phyloP scores from a whole-genome alignment of 257 asterid species.

The Solanum tarijense region DNA sequence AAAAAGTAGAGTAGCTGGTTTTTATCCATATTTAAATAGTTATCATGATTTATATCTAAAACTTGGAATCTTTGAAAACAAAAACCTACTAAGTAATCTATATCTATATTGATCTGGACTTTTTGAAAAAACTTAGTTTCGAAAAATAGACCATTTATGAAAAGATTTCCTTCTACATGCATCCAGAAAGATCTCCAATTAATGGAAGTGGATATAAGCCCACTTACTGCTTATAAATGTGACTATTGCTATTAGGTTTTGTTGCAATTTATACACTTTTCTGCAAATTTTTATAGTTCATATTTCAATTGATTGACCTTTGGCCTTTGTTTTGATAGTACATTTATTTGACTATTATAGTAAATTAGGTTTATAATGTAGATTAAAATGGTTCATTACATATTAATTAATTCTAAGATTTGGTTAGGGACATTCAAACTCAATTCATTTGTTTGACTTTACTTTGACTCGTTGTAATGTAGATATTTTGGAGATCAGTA shows the following conservation, averaged over 20 bases:
- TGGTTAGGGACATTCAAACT: neutral
- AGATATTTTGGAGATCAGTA: neutral
- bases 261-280: neutral
- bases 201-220: conserved; percentile 18
- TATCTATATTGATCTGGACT: neutral
- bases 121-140: neutral
- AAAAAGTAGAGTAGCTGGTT: neutral
- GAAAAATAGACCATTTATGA: neutral
- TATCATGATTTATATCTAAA: neutral
- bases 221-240: neutral
- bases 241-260: conserved; percentile 9
- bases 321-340: neutral
- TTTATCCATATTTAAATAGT: neutral
- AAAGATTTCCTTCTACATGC: neutral
- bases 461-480: neutral
- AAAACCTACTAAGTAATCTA: neutral
- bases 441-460: neutral
- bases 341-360: neutral
- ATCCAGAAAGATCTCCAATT: conserved; percentile 10
- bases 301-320: neutral
- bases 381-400: neutral
- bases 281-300: neutral
- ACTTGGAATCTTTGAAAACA: neutral
- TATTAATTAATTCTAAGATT: neutral
- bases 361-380: neutral